phyloP scores from a whole-genome alignment of 805 yeast genomes.

The Saccharomycopsis malanga region DNA sequence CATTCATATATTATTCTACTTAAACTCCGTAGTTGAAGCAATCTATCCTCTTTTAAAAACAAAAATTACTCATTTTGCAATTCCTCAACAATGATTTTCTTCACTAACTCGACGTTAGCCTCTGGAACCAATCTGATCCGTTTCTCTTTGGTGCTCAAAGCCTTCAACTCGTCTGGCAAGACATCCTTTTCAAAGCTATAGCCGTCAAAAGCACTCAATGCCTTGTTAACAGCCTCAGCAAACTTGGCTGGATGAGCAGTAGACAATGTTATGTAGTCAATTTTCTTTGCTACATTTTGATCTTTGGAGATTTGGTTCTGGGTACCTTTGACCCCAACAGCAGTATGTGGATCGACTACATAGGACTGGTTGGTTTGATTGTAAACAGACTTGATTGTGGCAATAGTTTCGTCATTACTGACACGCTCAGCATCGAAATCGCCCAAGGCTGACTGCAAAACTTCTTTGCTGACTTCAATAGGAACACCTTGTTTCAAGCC shows the following conservation, averaged over 20 bases:
- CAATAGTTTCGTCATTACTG: slow-evolving; percentile 67
- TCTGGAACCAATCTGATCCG: slow-evolving; percentile 65
- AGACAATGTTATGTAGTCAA: slow-evolving; percentile 66
- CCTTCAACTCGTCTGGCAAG: slow-evolving; percentile 79
- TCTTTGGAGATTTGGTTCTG: slow-evolving; percentile 50
- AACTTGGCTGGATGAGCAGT: slow-evolving; percentile 99
- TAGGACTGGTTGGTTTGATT: slow-evolving; percentile 52
- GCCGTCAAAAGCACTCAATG: slow-evolving; percentile 56
- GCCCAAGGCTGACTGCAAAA: slow-evolving; percentile 55
- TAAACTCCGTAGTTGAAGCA: too few species aligned
- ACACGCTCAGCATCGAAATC: slow-evolving; percentile 79
- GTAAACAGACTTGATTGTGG: slow-evolving; percentile 69
- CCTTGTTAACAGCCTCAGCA: slow-evolving; percentile 87
- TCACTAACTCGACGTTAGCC: slow-evolving; percentile 68
- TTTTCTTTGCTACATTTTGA: slow-evolving; percentile 31
- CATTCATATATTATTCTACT: too few species aligned
- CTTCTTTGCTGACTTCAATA: slow-evolving; percentile 59
- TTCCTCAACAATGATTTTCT: slow-evolving; percentile 68
- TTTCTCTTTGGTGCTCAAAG: slow-evolving; percentile 62
- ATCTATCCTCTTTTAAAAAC: too few species aligned
- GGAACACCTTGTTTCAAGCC: slow-evolving; percentile 71
- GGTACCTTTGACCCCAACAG: slow-evolving; percentile 86
- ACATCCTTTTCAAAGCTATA: slow-evolving; percentile 87
- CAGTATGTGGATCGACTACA: slow-evolving; percentile 92
- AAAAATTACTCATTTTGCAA: slow-evolving; percentile 53